Percentiles rank a stretch among this genome's conserved stretches.
Conservation (phyloP, 2,329 filamentous ascomycete genomes). For the Daldinia sp. region DNA sequence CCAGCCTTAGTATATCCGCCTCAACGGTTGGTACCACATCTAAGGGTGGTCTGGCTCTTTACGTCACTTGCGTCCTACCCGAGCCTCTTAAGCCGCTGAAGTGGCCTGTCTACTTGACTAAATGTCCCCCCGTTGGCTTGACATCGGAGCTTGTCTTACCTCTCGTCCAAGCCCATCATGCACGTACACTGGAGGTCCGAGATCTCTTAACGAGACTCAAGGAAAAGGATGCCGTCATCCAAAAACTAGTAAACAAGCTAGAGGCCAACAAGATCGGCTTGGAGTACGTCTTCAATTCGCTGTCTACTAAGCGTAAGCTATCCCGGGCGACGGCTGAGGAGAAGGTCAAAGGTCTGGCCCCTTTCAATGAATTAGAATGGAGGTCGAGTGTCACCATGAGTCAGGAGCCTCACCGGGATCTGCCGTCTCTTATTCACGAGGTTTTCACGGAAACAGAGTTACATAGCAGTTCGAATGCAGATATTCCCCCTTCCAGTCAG, state of each 20-base stretch:
- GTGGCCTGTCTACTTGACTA: conserved; percentile 73
- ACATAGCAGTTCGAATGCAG: conserved; percentile 47
- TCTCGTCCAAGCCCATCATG: conserved; percentile 61
- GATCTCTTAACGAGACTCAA: conserved; percentile 58
- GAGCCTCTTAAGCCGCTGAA: conserved; percentile 70
- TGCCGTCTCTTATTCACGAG: conserved; percentile 55
- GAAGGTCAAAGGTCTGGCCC: conserved; percentile 64
- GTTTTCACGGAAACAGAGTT: conserved; percentile 58
- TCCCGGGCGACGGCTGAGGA: conserved; percentile 60
- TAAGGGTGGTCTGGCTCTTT: conserved; percentile 62
- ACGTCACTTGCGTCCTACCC: conserved; percentile 71
- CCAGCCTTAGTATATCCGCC: conserved; percentile 58
- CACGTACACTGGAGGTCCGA: conserved; percentile 56
- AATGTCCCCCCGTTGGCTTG: conserved; percentile 57
- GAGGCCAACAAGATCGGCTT: conserved; percentile 64
- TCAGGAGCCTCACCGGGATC: conserved; percentile 49
- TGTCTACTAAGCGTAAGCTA: conserved; percentile 62
- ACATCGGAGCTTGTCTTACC: conserved; percentile 65
- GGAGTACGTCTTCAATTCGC: conserved; percentile 65
- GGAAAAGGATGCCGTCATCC: conserved; percentile 66
- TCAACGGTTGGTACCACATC: conserved; percentile 49
- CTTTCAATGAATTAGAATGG: conserved; percentile 60
- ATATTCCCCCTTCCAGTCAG: conserved; percentile 51
- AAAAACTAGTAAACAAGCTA: conserved; percentile 66
- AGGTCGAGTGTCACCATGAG: conserved; percentile 47